Conservation (phyloP, 495 filamentous ascomycete species). For the Saxophila tyrrhenica region DNA sequence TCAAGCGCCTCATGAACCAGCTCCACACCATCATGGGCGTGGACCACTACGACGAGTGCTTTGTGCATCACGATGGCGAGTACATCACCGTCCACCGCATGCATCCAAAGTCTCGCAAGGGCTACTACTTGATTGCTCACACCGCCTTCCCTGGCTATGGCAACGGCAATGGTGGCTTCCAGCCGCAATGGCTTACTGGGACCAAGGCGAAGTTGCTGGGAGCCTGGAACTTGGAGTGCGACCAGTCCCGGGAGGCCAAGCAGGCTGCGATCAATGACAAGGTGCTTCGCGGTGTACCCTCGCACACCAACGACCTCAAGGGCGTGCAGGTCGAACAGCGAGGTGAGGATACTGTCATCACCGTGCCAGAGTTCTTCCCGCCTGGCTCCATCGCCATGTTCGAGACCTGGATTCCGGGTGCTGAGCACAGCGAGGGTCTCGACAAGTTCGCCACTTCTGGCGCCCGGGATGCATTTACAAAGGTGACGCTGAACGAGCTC, state of each 20-base stretch:
- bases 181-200: conserved; percentile 63
- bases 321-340: conserved; percentile 56
- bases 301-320: conserved; percentile 59
- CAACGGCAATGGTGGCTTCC: conserved; percentile 62
- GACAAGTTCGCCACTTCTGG: conserved; percentile 75
- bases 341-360: conserved; percentile 63
- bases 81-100: conserved; percentile 95
- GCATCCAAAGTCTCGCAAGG: conserved; percentile 78
- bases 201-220: conserved; percentile 68
- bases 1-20: conserved; percentile 84
- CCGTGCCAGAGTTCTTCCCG: conserved; percentile 68
- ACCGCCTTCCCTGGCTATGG: conserved; percentile 87
- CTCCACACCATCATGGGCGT: conserved; percentile 90
- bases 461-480: conserved; percentile 65
- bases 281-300: conserved; percentile 68
- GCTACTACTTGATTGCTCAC: conserved; percentile 89
- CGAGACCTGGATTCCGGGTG: conserved; percentile 83
- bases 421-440: conserved; percentile 66
- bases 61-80: conserved; percentile 90
- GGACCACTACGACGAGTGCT: conserved; percentile 87
- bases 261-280: conserved; percentile 54
- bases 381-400: conserved; percentile 91
- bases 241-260: conserved; percentile 54
- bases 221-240: conserved; percentile 78
- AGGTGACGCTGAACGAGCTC: conserved; percentile 63